Percentiles rank a stretch among this genome's conserved stretches.
phyloP scores from a whole-genome alignment of 139 green algal genomes.

The Chlorella sp. region DNA sequence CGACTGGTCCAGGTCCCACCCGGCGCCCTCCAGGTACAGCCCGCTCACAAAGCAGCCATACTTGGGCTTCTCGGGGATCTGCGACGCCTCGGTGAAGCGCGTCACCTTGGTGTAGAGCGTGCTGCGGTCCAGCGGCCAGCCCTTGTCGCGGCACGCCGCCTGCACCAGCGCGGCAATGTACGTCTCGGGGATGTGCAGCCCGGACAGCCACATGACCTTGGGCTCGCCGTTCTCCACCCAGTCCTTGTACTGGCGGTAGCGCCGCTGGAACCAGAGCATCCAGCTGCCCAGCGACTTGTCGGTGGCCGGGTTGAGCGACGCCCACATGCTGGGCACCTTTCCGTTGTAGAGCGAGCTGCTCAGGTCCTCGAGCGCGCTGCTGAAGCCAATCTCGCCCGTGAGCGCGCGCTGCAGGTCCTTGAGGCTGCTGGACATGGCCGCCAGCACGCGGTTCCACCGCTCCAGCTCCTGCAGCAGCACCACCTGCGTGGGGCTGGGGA shows the following conservation, averaged over 20 bases:
- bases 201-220: conserved; percentile 77
- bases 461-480: conserved; percentile 84
- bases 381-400: conserved; percentile 78
- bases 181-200: conserved; percentile 80
- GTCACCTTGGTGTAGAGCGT: conserved; percentile 82
- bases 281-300: conserved; percentile 73
- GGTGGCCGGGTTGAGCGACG: conserved; percentile 58
- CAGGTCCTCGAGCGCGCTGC: conserved; percentile 64
- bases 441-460: conserved; percentile 62
- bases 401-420: conserved; percentile 71
- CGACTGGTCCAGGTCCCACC: conserved; percentile 56
- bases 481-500: conserved; percentile 59
- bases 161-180: conserved; percentile 85
- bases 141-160: conserved; percentile 70
- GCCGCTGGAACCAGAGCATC: conserved; percentile 75
- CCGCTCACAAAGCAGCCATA: conserved; percentile 74
- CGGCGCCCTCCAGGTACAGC: conserved; percentile 79
- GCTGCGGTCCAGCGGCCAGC: conserved; percentile 75
- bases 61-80: conserved; percentile 45
- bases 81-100: conserved; percentile 23
- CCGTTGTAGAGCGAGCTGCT: conserved; percentile 65
- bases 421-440: conserved; percentile 58
- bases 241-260: conserved; percentile 60
- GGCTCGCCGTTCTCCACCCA: conserved; percentile 76
- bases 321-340: conserved; percentile 71